Evolutionary conservation across 148 eudicot genomes (phyloP), one percentile per base, ranked within the genome.

Genomic region (Salicornia ramosissima): DNA sequence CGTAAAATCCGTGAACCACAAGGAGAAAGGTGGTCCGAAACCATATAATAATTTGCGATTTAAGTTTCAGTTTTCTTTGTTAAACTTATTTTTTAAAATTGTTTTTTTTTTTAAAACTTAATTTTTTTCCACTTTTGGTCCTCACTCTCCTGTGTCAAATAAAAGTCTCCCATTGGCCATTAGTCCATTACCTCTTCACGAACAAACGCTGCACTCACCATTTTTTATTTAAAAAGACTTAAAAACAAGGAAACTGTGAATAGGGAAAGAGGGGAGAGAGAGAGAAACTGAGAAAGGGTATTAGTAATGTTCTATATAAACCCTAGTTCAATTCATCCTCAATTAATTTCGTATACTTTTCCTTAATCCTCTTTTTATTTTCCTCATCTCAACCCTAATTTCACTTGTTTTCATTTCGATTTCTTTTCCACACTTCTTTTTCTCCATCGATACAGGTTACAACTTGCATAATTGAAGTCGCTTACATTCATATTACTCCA

Each of bases 361-460:
- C 46, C 49, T 14, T n/a, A 77, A 71, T 77, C 60, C 2, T 16
- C 3, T 61, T 67, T 57, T 67, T 73, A 42, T 72, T 33, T 68
- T 65, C 10, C 13, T 65, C 46, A 1, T 36, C 19, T 30, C 60
- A 67, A 51, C 80, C 75, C 80, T 71, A 77, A 71, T 71, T 76
- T 71, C 66, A 71, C 21, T 21, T 12, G 34, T 61, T 63, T 30
- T 46, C 10, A 2, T 67, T 14, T 29, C 43, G 56, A 65, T 74
- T 67, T 29, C 42, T 59, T 36, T 49, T 34, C 46, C 29, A n/a
- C 16, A 33, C 0, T 36, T 51, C n/a, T 33, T 43, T 9, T 34
- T 21, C 7, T 45, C 52, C 6, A 22, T 68, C 51, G 21, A 47
- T 21, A 6, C 71, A 34, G 65, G 65, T 77, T 28, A 29, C 43